Base-by-base conservation (phyloP, 148 eudicot species). In the Rhododendron simsii region DNA sequence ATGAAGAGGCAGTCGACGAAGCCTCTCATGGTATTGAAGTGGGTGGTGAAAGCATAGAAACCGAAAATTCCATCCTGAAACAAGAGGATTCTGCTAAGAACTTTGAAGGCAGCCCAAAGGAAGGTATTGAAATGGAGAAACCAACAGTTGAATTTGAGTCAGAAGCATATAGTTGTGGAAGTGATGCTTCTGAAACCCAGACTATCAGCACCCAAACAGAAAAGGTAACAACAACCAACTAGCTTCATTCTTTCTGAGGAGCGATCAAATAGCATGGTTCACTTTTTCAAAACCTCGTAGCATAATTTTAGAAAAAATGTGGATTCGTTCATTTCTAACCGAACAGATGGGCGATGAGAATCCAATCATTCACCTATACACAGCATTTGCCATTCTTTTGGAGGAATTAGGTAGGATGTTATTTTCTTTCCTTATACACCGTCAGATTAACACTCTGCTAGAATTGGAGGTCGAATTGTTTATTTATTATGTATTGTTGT, bases 121-220 rank as follows among this genome's bases (percentile, higher is more conserved):
- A 76, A 76, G 35, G 69, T n/a, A 13, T n/a, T 33, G 39, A 83
- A 45, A 83, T 83, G 16, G 59, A 86, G 81, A 77, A 86, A 86
- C 15, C 81, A 53, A 35, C 63, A 71, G 44, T 26, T 48, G 69
- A 86, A n/a, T 11, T 26, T 26, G 84, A 86, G 33, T 59, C 69
- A 69, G 87, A 48, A 81, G 65, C 59, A 23, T 18, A 74, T 53
- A 30, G 15, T 81, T 53, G 76, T 47, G 77, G 80, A 73, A 81
- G 51, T 67, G 75, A 73, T 26, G 63, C 39, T 57, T 75, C 45
- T 10, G 85, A 76, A 35, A 16, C 15, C n/a, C 47, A 50, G 76
- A 75, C 65, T 5, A 47, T 77, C 67, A 26, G 35, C 69, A 35
- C 53, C 26, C 30, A 48, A 10, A n/a, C 61, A 37, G 82, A 59